Conservation (phyloP, 805 yeast genomes). For the Starmerella bombicola region DNA sequence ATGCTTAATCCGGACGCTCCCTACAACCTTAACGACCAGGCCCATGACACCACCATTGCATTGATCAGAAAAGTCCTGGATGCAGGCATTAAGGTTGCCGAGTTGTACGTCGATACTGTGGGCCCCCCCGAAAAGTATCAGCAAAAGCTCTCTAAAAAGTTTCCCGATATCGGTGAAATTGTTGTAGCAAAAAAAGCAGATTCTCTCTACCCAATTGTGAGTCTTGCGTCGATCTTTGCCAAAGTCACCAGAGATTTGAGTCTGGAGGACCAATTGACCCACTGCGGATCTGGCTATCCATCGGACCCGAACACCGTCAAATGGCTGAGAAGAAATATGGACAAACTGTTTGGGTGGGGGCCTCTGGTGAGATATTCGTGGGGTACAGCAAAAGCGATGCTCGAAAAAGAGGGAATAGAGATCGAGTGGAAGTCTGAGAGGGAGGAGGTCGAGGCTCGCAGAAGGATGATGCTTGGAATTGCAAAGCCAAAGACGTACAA, state of each 20-base stretch:
- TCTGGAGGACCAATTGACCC: constrained; percentile 30
- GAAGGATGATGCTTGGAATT: constrained; percentile 1
- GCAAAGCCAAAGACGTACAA: not conserved
- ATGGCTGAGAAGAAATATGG: constrained; percentile 57
- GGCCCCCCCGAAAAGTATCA: constrained; percentile 88
- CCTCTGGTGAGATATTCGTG: constrained; percentile 71
- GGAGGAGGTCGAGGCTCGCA: constrained; percentile 9
- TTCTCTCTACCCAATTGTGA: constrained; percentile 78
- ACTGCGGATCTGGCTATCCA: constrained; percentile 89
- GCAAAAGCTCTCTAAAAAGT: constrained; percentile 51
- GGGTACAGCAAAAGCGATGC: constrained; percentile 77
- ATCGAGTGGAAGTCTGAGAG: constrained; percentile 51
- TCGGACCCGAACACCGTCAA: constrained; percentile 74
- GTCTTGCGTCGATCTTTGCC: constrained; percentile 91
- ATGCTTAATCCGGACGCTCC: constrained; percentile 63
- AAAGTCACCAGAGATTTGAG: constrained; percentile 83
- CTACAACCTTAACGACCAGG: constrained; percentile 83
- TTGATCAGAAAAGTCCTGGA: constrained; percentile 55
- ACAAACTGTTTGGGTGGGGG: constrained; percentile 79
- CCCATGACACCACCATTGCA: constrained; percentile 84
- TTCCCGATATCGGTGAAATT: constrained; percentile 51
- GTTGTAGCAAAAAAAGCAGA: constrained; percentile 94
- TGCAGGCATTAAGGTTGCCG: constrained; percentile 49
- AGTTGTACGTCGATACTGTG: constrained; percentile 86
- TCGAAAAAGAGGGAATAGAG: constrained; percentile 41